These are phyloP conservation scores for Aciculosporium take DNA, from an alignment of 2,329 filamentous ascomycete genomes.

Conservation along the genomic window DNA sequence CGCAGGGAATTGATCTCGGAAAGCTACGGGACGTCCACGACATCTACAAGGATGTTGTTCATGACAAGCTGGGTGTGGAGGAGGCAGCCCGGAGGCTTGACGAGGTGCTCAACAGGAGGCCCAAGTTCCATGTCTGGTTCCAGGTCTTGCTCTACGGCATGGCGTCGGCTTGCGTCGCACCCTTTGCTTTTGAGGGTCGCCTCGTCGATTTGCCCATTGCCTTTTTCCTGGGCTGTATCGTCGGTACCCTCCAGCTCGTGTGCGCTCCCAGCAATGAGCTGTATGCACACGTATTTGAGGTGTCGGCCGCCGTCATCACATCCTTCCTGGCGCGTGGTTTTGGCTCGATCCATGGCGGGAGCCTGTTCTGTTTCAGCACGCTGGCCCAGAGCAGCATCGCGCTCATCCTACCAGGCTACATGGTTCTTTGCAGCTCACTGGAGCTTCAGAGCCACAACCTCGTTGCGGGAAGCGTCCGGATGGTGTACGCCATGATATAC, in stretches of 20 bases:
- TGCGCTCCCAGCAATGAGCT: constrained; percentile 61
- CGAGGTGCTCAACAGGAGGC: constrained; percentile 31
- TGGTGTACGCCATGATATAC: constrained; percentile 65
- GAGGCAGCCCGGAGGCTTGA: constrained; percentile 52
- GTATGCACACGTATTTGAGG: constrained; percentile 41
- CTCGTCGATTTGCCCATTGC: constrained; percentile 65
- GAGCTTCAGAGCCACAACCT: constrained; percentile 59
- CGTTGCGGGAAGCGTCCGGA: constrained; percentile 57
- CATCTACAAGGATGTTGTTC: constrained; percentile 71
- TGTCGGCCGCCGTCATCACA: constrained; percentile 45
- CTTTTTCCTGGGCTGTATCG: constrained; percentile 59
- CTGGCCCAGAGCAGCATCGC: constrained; percentile 61
- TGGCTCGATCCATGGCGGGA: constrained; percentile 45
- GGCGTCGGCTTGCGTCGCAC: constrained; percentile 61
- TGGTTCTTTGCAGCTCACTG: constrained; percentile 33
- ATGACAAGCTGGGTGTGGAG: constrained; percentile 59
- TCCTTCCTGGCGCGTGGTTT: constrained; percentile 57
- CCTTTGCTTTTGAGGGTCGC: constrained; percentile 65
- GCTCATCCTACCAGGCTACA: constrained; percentile 53
- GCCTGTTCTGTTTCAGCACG: constrained; percentile 56
- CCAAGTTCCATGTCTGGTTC: constrained; percentile 36
- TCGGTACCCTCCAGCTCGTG: constrained; percentile 62
- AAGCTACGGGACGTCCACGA: constrained; percentile 61
- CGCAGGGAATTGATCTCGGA: constrained; percentile 58
- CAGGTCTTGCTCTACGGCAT: constrained; percentile 58